Evolutionary conservation across 2,329 filamentous ascomycete genomes (phyloP), one percentile per base, ranked within the genome.

Genomic region (Cryphonectria nitschkei): DNA sequence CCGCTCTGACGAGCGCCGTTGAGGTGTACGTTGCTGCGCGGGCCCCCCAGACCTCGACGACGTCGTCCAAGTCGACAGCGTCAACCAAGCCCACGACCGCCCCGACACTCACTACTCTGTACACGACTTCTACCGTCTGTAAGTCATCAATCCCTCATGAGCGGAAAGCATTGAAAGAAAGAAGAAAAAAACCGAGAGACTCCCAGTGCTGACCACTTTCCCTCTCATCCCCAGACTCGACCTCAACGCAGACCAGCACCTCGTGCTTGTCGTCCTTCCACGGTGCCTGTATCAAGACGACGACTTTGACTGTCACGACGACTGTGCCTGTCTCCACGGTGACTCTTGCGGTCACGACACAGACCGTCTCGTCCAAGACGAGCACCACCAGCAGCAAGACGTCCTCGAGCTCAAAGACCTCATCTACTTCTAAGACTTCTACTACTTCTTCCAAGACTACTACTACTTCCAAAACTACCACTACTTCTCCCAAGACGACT

Each of bases 241-340:
- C 63, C 5, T 50, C 41, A 46, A 32, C 14, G 5, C 3, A 13
- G 4, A 52, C 43, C 43, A 50, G 43, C 13, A 50, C 19, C 4
- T 14, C 11, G 29, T 65, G 63, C 41, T 43, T 26, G 32, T 19
- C 43, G 7, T 13, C 29, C 16, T 32, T 65, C 32, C 41, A 11
- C 29, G 34, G 34, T 32, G 19, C 32, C n/a, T 65, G 63, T 50
- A 3, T 52, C 41, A 50, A 52, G 41, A 22, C 26, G 11, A 65
- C 63, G 22, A 52, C 14, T 14, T 11, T 22, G 0, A 34, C 19
- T 5, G 26, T 34, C 5, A 65, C 63, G 16, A 32, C 63, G 26
- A 52, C 43, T 14, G 43, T 65, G 32, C 63, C 63, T n/a, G 63
- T 65, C n/a, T 50, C 63, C 14, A 65, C 63, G 11, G 41, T 65